Evolutionary conservation across 192 early-diverging fungal species (phyloP).

Genomic region (Thoreauomyces humboldtii): DNA sequence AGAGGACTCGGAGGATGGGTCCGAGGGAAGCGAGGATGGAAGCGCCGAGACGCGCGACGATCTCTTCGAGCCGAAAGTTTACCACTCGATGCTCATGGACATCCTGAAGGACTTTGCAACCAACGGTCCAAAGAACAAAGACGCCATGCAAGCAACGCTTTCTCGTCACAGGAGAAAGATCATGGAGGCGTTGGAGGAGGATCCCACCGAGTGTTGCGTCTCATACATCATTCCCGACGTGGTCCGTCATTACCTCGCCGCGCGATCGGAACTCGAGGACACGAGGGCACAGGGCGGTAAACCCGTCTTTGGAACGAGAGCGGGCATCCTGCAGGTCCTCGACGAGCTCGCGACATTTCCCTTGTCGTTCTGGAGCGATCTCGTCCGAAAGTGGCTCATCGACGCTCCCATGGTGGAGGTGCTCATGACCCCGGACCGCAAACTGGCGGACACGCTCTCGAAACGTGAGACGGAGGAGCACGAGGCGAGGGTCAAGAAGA

Average conservation of each 20-base stretch:
- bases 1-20: slow-evolving; percentile 15
- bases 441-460: slow-evolving; percentile 47
- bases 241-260: slow-evolving; percentile 35
- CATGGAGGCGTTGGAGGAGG: slow-evolving; percentile 58
- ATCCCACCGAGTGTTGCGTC: slow-evolving; percentile 63
- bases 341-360: slow-evolving; percentile 51
- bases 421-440: slow-evolving; percentile 50
- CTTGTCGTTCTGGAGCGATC: slow-evolving; percentile 51
- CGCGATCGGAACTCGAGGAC: slow-evolving; percentile 41
- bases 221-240: slow-evolving; percentile 53
- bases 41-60: slow-evolving; percentile 3
- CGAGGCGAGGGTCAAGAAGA: slow-evolving; percentile 25
- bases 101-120: slow-evolving; percentile 28
- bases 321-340: slow-evolving; percentile 52
- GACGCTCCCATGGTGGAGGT: slow-evolving; percentile 57
- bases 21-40: slow-evolving; percentile 5
- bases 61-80: slow-evolving; percentile 64
- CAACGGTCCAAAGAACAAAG: not conserved
- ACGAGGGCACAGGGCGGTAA: slow-evolving; percentile 24
- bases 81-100: slow-evolving; percentile 29
- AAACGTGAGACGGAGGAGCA: slow-evolving; percentile 42
- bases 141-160: slow-evolving; percentile 28
- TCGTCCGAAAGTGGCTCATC: slow-evolving; percentile 56
- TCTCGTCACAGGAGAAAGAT: slow-evolving; percentile 49
- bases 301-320: slow-evolving; percentile 49